A percentile compares a stretch with the other conserved stretches of the same genome.
Conservation (phyloP, 805 yeast species). For the Zygosaccharomyces kombuchaensis region DNA sequence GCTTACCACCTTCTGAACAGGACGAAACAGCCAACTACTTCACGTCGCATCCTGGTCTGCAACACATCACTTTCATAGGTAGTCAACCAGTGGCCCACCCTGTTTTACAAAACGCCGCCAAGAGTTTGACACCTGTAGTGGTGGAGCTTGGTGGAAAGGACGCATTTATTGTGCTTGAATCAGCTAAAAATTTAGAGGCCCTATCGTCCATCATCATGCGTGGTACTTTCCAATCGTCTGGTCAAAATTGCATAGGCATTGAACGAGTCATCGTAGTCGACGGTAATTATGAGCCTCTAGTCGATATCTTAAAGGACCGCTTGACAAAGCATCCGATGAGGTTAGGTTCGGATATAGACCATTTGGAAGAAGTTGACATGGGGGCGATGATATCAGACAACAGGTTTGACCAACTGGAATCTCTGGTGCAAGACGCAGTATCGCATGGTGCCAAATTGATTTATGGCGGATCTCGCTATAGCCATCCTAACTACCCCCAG, state of each 20-base stretch:
- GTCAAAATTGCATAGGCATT: slow-evolving; percentile 97
- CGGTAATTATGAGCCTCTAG: slow-evolving; percentile 58
- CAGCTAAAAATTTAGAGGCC: slow-evolving; percentile 51
- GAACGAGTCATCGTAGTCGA: slow-evolving; percentile 87
- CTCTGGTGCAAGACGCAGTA: slow-evolving; percentile 68
- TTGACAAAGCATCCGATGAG: slow-evolving; percentile 51
- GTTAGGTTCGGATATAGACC: slow-evolving; percentile 89
- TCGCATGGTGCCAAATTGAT: slow-evolving; percentile 73
- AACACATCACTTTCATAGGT: slow-evolving; percentile 93
- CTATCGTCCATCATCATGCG: slow-evolving; percentile 82
- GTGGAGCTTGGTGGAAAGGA: slow-evolving; percentile 98
- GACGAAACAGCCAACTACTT: slow-evolving; percentile 65
- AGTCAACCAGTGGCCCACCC: slow-evolving; percentile 91
- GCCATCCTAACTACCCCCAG: slow-evolving; percentile 90
- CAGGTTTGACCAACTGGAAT: slow-evolving; percentile 65
- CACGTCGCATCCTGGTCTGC: slow-evolving; percentile 74
- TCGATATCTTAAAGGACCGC: slow-evolving; percentile 51
- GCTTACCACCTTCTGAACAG: slow-evolving; percentile 61
- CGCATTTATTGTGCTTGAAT: slow-evolving; percentile 82
- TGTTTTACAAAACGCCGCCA: slow-evolving; percentile 78
- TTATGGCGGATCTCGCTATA: slow-evolving; percentile 74
- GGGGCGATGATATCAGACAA: slow-evolving; percentile 89
- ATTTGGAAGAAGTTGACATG: slow-evolving; percentile 85
- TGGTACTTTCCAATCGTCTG: slow-evolving; percentile 95
- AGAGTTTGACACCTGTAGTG: slow-evolving; percentile 87